These are phyloP conservation scores for Lactuca saligna DNA, from an alignment of 129 eudicot genomes.

Conservation along the genomic window DNA sequence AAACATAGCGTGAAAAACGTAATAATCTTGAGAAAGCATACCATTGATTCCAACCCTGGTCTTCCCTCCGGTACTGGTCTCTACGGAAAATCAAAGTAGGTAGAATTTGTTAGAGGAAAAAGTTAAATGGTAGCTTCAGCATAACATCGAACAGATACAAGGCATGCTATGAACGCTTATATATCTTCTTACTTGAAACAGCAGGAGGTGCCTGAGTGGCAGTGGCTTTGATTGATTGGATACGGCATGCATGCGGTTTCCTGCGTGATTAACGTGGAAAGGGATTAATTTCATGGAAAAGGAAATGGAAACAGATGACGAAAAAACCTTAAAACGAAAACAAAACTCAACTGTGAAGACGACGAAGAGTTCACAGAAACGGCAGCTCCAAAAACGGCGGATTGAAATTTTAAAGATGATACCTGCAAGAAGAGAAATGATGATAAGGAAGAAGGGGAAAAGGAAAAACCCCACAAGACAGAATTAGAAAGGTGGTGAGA, in stretches of 20 bases:
- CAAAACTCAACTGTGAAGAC: conserved; percentile 60
- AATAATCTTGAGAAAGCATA: conserved; percentile 30
- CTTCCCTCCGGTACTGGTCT: conserved; percentile 55
- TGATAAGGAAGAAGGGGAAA: not conserved
- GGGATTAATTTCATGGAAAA: not conserved
- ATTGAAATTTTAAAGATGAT: conserved; percentile 44
- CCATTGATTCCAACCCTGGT: conserved; percentile 95
- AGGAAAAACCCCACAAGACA: not conserved
- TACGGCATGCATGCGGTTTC: conserved; percentile 34
- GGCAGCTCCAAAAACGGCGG: conserved; percentile 50
- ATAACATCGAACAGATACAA: conserved; percentile 2
- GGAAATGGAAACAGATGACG: not conserved
- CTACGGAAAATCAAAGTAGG: conserved; percentile 32
- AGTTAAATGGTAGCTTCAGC: not conserved
- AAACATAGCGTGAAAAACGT: not conserved
- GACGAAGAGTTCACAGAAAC: conserved; percentile 37
- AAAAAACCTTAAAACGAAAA: not conserved
- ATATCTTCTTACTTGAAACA: conserved; percentile 44
- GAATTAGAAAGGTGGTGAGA: not conserved
- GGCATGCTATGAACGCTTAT: not conserved
- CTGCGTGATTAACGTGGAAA: conserved; percentile 26
- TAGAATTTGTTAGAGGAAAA: not conserved
- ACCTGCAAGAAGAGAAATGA: conserved; percentile 29
- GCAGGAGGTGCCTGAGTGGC: conserved; percentile 79
- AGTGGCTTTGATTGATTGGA: conserved; percentile 71